Percentiles rank a stretch among this genome's conserved stretches.
Evolutionary conservation across 805 yeast species (phyloP).

Genomic region (Lachancea kluyveri): DNA sequence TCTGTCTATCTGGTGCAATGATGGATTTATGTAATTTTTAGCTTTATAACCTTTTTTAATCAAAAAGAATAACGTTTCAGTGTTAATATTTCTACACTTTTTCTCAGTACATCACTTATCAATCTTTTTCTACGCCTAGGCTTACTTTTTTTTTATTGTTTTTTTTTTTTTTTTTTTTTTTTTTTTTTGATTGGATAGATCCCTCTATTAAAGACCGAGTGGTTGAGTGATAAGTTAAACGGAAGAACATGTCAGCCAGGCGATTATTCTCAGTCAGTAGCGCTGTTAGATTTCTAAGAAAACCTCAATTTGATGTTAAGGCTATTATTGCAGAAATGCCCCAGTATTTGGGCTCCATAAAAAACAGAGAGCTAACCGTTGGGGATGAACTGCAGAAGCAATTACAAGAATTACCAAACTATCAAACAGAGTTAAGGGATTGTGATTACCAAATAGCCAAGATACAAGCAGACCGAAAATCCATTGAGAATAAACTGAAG

Average conservation of each 20-base stretch:
- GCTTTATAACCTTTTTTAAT: constrained; percentile 1
- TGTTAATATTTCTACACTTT: too few species aligned
- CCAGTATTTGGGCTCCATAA: constrained; percentile 20
- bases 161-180: too few species aligned
- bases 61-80: too few species aligned
- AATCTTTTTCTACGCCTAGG: too few species aligned
- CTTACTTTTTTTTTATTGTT: too few species aligned
- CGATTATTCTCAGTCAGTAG: constrained; percentile 9
- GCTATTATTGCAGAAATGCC: constrained; percentile 13
- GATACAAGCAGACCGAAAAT: constrained; percentile 26
- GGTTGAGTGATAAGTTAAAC: too few species aligned
- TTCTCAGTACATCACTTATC: too few species aligned
- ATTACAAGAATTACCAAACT: constrained; percentile 26
- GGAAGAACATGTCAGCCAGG: too few species aligned
- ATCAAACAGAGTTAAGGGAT: constrained; percentile 19
- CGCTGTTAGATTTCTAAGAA: constrained; percentile 11
- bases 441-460: constrained; percentile 20
- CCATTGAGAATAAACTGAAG: constrained; percentile 24
- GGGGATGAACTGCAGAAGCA: constrained; percentile 18
- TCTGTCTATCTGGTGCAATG: too few species aligned
- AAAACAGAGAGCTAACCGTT: constrained; percentile 22
- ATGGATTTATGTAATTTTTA: constrained; percentile 8
- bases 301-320: constrained; percentile 27
- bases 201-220: too few species aligned
- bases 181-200: too few species aligned